Evolutionary conservation across 2,329 filamentous ascomycete species (phyloP).

Genomic region (Scedosporium minutisporum): DNA sequence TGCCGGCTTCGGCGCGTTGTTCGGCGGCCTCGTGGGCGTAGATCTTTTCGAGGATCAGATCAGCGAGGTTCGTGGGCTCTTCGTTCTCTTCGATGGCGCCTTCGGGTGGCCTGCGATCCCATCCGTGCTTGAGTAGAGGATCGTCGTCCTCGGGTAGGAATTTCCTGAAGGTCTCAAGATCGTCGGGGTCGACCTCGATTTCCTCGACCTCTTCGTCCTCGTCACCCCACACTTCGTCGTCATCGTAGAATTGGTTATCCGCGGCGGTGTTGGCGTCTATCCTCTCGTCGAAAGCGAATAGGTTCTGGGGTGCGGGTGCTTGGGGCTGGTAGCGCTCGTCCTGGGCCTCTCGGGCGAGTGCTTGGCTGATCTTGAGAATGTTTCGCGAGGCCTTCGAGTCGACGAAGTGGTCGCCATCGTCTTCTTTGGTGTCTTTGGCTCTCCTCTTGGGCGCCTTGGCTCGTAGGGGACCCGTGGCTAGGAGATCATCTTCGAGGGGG

Average conservation of each 20-base stretch:
- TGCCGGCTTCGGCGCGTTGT: slow-evolving; percentile 27
- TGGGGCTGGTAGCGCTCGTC: slow-evolving; percentile 26
- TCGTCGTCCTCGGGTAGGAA: slow-evolving; percentile 73
- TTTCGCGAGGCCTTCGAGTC: slow-evolving; percentile 81
- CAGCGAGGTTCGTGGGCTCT: slow-evolving; percentile 70
- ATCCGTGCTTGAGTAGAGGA: slow-evolving; percentile 60
- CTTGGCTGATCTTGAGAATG: slow-evolving; percentile 82
- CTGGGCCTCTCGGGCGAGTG: slow-evolving; percentile 72
- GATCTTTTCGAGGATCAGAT: slow-evolving; percentile 90
- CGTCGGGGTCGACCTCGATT: slow-evolving; percentile 77
- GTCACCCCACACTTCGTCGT: slow-evolving; percentile 66
- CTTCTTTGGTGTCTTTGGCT: slow-evolving; percentile 50
- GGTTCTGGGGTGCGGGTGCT: slow-evolving; percentile 28
- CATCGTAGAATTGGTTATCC: slow-evolving; percentile 29
- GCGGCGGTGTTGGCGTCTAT: slow-evolving; percentile 48
- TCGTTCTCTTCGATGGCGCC: slow-evolving; percentile 34
- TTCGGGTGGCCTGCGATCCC: slow-evolving; percentile 35
- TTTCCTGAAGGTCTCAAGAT: slow-evolving; percentile 82
- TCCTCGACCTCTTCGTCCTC: slow-evolving; percentile 65
- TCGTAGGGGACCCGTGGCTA: slow-evolving; percentile 60
- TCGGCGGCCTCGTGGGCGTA: slow-evolving; percentile 74
- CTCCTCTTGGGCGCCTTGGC: slow-evolving; percentile 65
- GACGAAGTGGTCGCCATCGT: slow-evolving; percentile 62
- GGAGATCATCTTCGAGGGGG: slow-evolving; percentile 80
- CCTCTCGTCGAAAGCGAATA: slow-evolving; percentile 74